phyloP scores from a whole-genome alignment of 768 basidiomycete species.

The Amanita pseudoporphyria region DNA sequence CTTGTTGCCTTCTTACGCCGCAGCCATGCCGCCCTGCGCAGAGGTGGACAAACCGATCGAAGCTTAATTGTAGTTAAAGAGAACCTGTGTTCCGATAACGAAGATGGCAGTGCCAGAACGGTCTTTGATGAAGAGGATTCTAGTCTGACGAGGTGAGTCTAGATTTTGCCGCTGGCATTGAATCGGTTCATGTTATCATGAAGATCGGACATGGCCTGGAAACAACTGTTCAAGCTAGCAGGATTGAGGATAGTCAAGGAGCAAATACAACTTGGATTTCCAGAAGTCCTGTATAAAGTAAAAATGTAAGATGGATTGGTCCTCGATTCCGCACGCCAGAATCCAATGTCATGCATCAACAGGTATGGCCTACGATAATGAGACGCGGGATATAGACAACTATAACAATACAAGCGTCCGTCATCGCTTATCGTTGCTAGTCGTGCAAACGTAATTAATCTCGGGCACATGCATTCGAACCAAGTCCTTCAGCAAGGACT shows the following conservation, averaged over 20 bases:
- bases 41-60: slow-evolving; percentile 22
- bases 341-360: slow-evolving; percentile 1
- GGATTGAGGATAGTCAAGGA: slow-evolving; percentile 66
- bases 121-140: slow-evolving; percentile 84
- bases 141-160: slow-evolving; percentile 69
- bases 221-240: slow-evolving; percentile 60
- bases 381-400: slow-evolving; percentile 1
- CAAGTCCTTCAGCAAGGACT: slow-evolving; percentile 26
- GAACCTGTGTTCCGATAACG: slow-evolving; percentile 62
- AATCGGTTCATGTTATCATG: slow-evolving; percentile 6
- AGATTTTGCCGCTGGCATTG: background rate
- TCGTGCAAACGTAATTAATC: slow-evolving; percentile 1
- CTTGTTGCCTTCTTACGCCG: slow-evolving; percentile 68
- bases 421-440: background rate
- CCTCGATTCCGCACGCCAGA: slow-evolving; percentile 1
- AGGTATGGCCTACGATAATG: slow-evolving; percentile 52
- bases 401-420: slow-evolving; percentile 2
- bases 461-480: slow-evolving; percentile 11
- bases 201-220: slow-evolving; percentile 84
- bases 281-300: slow-evolving; percentile 70
- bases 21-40: slow-evolving; percentile 48
- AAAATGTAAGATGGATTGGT: slow-evolving; percentile 55
- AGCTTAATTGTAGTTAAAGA: slow-evolving; percentile 88
- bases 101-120: slow-evolving; percentile 36
- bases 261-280: slow-evolving; percentile 76